Evolutionary conservation across 2,329 filamentous ascomycete genomes (phyloP).

Genomic region (Beauveria brongniartii): DNA sequence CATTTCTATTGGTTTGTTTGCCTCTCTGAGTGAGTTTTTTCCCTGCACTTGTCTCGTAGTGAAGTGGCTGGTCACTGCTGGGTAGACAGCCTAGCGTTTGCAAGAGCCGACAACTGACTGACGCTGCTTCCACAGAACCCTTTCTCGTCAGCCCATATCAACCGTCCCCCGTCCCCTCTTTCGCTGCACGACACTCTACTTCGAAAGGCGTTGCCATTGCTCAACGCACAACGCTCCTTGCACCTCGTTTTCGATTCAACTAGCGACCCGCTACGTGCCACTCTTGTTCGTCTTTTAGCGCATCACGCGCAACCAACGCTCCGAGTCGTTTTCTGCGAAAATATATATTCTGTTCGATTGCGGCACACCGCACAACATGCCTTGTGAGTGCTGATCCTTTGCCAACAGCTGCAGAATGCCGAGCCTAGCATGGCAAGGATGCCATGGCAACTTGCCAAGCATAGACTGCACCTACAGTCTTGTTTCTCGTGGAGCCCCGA

Average conservation of each 20-base stretch:
- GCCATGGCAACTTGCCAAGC: not conserved
- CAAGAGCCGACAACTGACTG: not conserved
- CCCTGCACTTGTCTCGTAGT: too few relatives aligned
- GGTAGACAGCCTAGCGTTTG: not conserved
- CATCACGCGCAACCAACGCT: not conserved
- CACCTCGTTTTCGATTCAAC: not conserved
- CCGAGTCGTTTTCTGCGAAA: not conserved
- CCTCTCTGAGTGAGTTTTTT: too few relatives aligned
- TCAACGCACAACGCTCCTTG: not conserved
- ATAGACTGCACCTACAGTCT: not conserved
- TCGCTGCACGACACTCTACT: not conserved
- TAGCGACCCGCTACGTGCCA: not conserved
- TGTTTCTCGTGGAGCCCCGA: not conserved
- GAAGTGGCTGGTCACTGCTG: too few relatives aligned
- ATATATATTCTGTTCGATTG: constrained; percentile 1
- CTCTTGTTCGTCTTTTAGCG: not conserved
- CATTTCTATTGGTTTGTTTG: too few relatives aligned
- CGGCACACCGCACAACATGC: constrained; percentile 8
- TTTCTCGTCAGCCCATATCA: not conserved
- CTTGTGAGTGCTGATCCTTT: constrained; percentile 1
- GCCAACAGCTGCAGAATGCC: not conserved
- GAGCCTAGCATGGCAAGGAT: not conserved
- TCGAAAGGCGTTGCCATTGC: not conserved
- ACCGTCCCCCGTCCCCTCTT: not conserved
- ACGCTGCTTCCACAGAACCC: not conserved